phyloP scores from a whole-genome alignment of 306 rosid species.

The Quercus ilex region DNA sequence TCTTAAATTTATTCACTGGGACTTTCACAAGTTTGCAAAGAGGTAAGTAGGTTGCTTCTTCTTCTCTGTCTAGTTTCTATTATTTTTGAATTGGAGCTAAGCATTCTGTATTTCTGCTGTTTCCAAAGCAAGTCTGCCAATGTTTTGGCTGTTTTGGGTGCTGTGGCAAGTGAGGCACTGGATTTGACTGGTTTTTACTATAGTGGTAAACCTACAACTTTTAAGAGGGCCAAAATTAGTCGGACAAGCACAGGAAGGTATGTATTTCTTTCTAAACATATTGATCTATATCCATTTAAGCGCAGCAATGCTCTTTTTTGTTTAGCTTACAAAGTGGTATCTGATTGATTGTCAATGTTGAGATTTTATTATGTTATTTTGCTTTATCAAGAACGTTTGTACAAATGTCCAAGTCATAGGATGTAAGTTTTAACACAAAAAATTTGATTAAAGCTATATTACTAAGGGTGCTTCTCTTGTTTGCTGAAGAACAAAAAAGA shows the following conservation, averaged over 20 bases:
- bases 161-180: slow-evolving; percentile 88
- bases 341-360: not conserved
- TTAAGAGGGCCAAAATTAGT: slow-evolving; percentile 60
- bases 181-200: slow-evolving; percentile 85
- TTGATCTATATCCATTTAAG: not conserved
- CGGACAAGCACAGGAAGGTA: slow-evolving; percentile 71
- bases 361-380: not conserved
- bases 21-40: slow-evolving; percentile 96
- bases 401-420: not conserved
- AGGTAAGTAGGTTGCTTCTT: slow-evolving; percentile 39
- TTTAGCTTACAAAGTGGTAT: not conserved
- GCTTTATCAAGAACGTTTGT: not conserved
- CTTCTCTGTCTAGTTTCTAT: not conserved
- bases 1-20: slow-evolving; percentile 93
- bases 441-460: not conserved
- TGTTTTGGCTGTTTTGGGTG: slow-evolving; percentile 89
- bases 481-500: not conserved
- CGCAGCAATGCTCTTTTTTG: not conserved
- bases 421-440: not conserved
- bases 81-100: slow-evolving; percentile 27
- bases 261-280: not conserved
- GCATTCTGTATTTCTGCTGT: slow-evolving; percentile 30
- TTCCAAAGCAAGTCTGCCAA: slow-evolving; percentile 91
- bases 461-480: not conserved
- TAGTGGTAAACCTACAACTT: slow-evolving; percentile 69